phyloP scores from a whole-genome alignment of 305 asterid species.

The Lippia alba region DNA sequence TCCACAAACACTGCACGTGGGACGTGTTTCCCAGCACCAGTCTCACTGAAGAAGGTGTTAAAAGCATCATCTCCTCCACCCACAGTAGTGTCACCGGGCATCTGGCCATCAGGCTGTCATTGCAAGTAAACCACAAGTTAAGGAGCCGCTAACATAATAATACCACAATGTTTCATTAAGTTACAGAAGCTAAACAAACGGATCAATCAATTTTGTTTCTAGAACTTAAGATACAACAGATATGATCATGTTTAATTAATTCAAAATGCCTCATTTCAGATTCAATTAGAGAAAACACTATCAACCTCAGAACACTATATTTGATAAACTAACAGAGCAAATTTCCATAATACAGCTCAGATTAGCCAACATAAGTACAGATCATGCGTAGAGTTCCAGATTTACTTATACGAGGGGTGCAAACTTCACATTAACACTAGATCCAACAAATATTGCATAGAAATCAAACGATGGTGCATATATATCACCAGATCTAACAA shows the following conservation, averaged over 20 bases:
- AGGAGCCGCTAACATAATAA: background rate
- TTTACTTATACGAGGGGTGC: background rate
- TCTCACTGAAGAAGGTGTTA: constrained; percentile 54
- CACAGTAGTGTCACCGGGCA: constrained; percentile 46
- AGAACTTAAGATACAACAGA: too few species aligned
- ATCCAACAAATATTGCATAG: background rate
- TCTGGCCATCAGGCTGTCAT: constrained; percentile 51
- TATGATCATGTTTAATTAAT: too few species aligned
- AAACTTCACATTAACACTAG: background rate
- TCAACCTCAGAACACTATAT: background rate
- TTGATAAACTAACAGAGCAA: background rate
- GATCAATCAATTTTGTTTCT: too few species aligned
- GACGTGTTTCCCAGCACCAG: constrained; percentile 53
- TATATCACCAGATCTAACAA: background rate
- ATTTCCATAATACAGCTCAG: background rate
- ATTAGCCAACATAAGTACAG: background rate
- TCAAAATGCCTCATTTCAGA: too few species aligned
- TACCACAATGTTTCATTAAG: background rate
- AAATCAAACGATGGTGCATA: background rate
- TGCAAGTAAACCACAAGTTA: background rate
- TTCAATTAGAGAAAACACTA: too few species aligned
- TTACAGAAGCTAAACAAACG: background rate
- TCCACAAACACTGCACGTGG: constrained; percentile 53
- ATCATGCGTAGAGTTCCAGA: background rate
- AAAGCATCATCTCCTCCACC: constrained; percentile 54